A percentile compares a stretch with the other conserved stretches of the same genome.
phyloP scores from a whole-genome alignment of 2,329 filamentous ascomycete species.

The Pseudogymnoascus sp. region DNA sequence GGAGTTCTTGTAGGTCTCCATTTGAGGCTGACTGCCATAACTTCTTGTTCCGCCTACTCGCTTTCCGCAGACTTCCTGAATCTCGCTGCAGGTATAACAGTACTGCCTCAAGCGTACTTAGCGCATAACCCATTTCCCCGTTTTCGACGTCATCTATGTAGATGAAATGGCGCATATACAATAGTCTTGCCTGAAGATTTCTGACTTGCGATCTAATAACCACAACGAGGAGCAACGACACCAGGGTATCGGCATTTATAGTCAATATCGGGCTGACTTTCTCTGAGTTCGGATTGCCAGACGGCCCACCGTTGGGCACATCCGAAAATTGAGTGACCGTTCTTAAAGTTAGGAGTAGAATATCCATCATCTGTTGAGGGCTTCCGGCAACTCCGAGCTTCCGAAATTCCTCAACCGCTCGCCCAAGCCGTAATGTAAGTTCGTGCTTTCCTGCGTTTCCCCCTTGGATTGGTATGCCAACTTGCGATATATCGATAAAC shows the following conservation, averaged over 20 bases:
- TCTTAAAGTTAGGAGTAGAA: conserved; percentile 50
- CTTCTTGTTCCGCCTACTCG: conserved; percentile 75
- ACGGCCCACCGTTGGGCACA: conserved; percentile 28
- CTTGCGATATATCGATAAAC: conserved; percentile 85
- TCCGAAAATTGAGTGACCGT: conserved; percentile 63
- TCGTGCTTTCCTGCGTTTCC: conserved; percentile 72
- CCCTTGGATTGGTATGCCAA: conserved; percentile 79
- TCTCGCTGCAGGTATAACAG: conserved; percentile 78
- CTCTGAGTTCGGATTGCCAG: conserved; percentile 26
- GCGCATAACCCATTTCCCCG: conserved; percentile 88
- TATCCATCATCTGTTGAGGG: conserved; percentile 31
- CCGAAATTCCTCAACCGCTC: conserved; percentile 80
- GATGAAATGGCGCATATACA: conserved; percentile 96
- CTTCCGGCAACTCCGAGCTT: conserved; percentile 64
- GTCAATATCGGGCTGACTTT: conserved; percentile 44
- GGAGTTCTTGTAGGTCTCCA: conserved; percentile 69
- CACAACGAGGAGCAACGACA: conserved; percentile 83
- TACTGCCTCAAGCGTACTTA: conserved; percentile 94
- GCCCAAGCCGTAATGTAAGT: conserved; percentile 64
- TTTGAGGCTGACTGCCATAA: conserved; percentile 79
- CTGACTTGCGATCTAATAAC: conserved; percentile 85
- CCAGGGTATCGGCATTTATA: conserved; percentile 76
- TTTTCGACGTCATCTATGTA: conserved; percentile 97
- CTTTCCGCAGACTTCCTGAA: conserved; percentile 70
- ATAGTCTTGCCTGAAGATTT: conserved; percentile 76